These are phyloP conservation scores for Ganoderma resinaceum DNA, from an alignment of 1,284 basidiomycete genomes.

Conservation along the genomic window DNA sequence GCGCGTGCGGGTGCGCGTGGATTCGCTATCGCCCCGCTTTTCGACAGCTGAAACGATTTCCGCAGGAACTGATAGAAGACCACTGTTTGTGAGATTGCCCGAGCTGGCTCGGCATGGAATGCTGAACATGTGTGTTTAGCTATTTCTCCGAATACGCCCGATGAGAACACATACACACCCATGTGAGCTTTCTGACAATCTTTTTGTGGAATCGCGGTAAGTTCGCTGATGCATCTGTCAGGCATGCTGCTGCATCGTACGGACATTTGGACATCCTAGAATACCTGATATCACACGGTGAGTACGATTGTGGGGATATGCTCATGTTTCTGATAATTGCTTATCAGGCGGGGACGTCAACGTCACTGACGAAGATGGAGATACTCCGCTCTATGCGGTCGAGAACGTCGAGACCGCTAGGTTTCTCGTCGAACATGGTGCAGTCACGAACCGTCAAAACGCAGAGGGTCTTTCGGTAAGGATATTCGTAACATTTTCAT, in stretches of 20 bases:
- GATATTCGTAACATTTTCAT: conserved; percentile 22
- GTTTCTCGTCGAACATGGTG: conserved; percentile 86
- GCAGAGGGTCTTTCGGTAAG: conserved; percentile 79
- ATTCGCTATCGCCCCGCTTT: not conserved
- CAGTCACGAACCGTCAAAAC: conserved; percentile 69
- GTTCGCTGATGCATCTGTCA: conserved; percentile 35
- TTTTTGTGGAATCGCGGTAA: not conserved
- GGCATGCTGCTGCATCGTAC: conserved; percentile 96
- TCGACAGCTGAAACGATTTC: not conserved
- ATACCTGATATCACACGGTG: conserved; percentile 80
- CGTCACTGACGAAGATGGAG: conserved; percentile 85
- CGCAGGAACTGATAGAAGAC: conserved; percentile 36
- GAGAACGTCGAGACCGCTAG: conserved; percentile 82
- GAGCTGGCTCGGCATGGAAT: conserved; percentile 6
- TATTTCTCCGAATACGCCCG: conserved; percentile 77
- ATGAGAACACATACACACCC: conserved; percentile 86
- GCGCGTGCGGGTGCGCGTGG: conserved; percentile 41
- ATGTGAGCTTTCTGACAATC: conserved; percentile 57
- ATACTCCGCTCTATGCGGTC: conserved; percentile 92
- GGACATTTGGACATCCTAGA: conserved; percentile 79
- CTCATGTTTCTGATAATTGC: conserved; percentile 13
- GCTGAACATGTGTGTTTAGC: conserved; percentile 48
- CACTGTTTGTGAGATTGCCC: conserved; percentile 34
- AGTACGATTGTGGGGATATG: conserved; percentile 15
- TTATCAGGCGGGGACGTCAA: conserved; percentile 85